A percentile compares a stretch with the other conserved stretches of the same genome.
phyloP scores from a whole-genome alignment of 768 basidiomycete genomes.

The Dendrothele bispora region DNA sequence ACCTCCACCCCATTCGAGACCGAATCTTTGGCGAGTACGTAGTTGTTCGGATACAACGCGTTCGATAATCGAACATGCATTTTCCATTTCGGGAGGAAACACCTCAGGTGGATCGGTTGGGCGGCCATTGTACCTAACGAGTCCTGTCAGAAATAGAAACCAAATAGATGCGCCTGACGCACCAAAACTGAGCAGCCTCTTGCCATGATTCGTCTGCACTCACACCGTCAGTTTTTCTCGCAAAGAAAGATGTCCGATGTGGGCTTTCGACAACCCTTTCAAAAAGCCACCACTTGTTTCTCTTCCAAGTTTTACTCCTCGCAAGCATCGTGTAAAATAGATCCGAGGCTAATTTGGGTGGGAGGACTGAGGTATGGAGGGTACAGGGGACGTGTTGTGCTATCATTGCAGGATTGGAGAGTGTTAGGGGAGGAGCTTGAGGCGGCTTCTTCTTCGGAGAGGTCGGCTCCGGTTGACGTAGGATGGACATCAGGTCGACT shows the following conservation, averaged over 20 bases:
- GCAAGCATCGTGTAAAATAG: slow-evolving; percentile 75
- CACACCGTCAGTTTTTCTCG: slow-evolving; percentile 46
- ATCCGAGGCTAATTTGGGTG: slow-evolving; percentile 71
- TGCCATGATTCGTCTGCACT: slow-evolving; percentile 56
- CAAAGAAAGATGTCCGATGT: slow-evolving; percentile 79
- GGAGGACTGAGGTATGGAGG: slow-evolving; percentile 65
- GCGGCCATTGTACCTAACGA: slow-evolving; percentile 76
- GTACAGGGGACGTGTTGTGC: slow-evolving; percentile 75
- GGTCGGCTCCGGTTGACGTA: slow-evolving; percentile 47
- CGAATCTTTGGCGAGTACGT: slow-evolving; percentile 55
- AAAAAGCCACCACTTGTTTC: slow-evolving; percentile 85
- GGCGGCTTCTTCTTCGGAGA: slow-evolving; percentile 30
- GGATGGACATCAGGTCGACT: slow-evolving; percentile 54
- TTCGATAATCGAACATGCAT: slow-evolving; percentile 73
- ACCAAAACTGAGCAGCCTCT: slow-evolving; percentile 79
- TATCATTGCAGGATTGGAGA: slow-evolving; percentile 63
- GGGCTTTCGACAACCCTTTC: slow-evolving; percentile 82
- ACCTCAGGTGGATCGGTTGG: slow-evolving; percentile 50
- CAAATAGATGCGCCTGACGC: slow-evolving; percentile 11
- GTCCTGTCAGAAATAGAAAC: slow-evolving; percentile 2
- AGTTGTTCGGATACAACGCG: slow-evolving; percentile 70
- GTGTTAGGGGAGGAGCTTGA: slow-evolving; percentile 58
- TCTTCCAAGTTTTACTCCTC: slow-evolving; percentile 59
- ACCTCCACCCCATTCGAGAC: slow-evolving; percentile 62
- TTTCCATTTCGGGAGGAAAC: slow-evolving; percentile 75